These are phyloP conservation scores for Fraxinus velutina DNA, from an alignment of 305 asterid genomes.

Conservation along the genomic window DNA sequence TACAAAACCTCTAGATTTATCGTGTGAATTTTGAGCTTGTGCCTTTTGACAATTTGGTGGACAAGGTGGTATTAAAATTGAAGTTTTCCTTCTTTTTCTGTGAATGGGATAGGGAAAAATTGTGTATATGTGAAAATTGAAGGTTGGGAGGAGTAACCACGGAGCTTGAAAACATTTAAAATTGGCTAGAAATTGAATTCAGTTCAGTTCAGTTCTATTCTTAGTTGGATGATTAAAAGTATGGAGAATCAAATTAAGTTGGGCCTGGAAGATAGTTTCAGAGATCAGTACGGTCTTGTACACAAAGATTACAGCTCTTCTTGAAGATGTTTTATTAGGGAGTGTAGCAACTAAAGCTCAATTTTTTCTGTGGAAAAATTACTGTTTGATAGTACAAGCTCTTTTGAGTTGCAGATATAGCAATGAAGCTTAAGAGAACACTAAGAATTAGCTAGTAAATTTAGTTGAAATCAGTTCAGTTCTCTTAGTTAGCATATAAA, in stretches of 20 bases:
- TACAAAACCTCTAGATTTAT: neutral
- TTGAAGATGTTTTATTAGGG: neutral
- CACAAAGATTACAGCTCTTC: neutral
- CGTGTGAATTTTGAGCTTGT: neutral
- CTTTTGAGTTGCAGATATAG: neutral
- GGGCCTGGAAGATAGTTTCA: neutral
- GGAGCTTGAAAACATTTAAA: neutral
- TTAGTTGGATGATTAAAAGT: neutral
- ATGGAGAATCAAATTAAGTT: neutral
- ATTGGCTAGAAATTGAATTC: neutral
- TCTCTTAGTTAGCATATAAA: neutral
- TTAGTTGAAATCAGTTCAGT: neutral
- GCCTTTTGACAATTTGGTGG: neutral
- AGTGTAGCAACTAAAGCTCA: neutral
- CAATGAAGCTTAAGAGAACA: neutral
- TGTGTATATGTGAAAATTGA: neutral
- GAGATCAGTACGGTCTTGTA: neutral
- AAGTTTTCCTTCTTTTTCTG: neutral
- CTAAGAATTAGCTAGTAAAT: neutral
- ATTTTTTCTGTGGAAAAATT: neutral
- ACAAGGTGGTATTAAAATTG: neutral
- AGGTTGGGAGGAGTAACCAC: neutral
- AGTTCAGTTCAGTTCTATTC: neutral
- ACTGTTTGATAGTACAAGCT: neutral
- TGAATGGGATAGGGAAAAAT: neutral